These are phyloP conservation scores for Annona squamosa DNA, from an alignment of 164 flowering plant genomes.

Conservation along the genomic window DNA sequence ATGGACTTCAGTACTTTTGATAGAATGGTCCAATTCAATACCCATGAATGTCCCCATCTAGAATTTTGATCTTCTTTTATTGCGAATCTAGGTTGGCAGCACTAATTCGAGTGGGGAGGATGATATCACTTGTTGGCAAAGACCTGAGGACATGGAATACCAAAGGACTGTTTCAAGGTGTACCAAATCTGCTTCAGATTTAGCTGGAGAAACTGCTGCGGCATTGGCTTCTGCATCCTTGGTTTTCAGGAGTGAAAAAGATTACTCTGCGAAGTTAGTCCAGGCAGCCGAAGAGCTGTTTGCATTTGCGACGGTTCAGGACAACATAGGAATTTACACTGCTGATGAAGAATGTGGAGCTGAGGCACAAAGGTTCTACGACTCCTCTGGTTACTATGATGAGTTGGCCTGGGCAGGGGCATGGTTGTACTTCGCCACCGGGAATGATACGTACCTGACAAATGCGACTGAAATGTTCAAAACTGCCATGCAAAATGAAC, in stretches of 20 bases:
- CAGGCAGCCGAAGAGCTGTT: conserved; percentile 39
- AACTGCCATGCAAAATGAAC: conserved; percentile 23
- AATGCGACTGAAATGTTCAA: conserved; percentile 25
- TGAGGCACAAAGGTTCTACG: conserved; percentile 40
- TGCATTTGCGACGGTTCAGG: conserved; percentile 15
- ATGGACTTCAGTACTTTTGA: background rate
- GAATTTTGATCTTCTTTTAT: background rate
- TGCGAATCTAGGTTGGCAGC: conserved; percentile 40
- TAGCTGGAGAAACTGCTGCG: conserved; percentile 68
- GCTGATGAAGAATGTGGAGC: conserved; percentile 34
- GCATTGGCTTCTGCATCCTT: conserved; percentile 65
- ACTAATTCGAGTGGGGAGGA: conserved; percentile 6
- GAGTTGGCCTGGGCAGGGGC: conserved; percentile 63
- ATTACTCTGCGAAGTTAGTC: conserved; percentile 29
- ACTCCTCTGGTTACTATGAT: conserved; percentile 47
- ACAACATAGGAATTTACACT: conserved; percentile 33
- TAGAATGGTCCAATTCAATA: background rate
- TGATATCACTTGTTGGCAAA: conserved; percentile 59
- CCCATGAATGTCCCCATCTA: background rate
- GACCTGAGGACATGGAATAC: conserved; percentile 66
- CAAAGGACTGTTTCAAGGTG: conserved; percentile 37
- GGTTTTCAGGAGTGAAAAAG: conserved; percentile 39
- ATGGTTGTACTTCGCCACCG: conserved; percentile 60
- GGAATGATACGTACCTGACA: conserved; percentile 38
- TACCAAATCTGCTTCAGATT: conserved; percentile 32